Conservation (phyloP, 352 stramenopile species). For the Phytophthora kernoviae region DNA sequence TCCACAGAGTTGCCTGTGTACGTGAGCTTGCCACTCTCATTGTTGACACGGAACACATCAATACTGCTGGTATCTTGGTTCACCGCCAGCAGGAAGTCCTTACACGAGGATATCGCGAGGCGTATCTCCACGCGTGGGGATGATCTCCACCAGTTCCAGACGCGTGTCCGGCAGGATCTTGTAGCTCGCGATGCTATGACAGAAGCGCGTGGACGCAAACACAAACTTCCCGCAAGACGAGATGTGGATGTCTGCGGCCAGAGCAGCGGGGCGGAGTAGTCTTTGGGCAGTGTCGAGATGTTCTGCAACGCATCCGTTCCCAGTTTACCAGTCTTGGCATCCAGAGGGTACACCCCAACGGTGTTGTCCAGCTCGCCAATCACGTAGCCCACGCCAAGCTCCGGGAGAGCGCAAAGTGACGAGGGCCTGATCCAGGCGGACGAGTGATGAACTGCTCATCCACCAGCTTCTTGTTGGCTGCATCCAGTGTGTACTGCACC, state of each 20-base stretch:
- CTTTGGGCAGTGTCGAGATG: constrained; percentile 64
- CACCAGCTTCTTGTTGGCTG: constrained; percentile 42
- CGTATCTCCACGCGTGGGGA: constrained; percentile 52
- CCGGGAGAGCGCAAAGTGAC: constrained; percentile 76
- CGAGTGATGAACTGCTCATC: constrained; percentile 45
- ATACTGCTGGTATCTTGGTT: constrained; percentile 72
- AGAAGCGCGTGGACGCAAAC: constrained; percentile 68
- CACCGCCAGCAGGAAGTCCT: constrained; percentile 60
- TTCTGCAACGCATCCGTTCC: constrained; percentile 51
- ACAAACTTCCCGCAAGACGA: constrained; percentile 58
- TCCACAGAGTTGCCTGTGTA: constrained; percentile 51
- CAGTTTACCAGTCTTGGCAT: constrained; percentile 48
- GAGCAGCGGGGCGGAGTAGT: constrained; percentile 34
- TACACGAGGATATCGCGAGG: constrained; percentile 63
- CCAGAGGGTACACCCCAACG: constrained; percentile 63
- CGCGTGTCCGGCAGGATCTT: constrained; percentile 43
- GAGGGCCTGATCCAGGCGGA: constrained; percentile 58
- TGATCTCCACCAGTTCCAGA: constrained; percentile 53
- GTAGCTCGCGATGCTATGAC: constrained; percentile 72
- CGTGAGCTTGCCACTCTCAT: constrained; percentile 45
- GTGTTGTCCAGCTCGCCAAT: constrained; percentile 71
- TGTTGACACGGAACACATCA: constrained; percentile 59
- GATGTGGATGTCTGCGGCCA: constrained; percentile 63
- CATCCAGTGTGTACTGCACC: constrained; percentile 63
- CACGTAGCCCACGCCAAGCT: constrained; percentile 64